phyloP scores from a whole-genome alignment of 2,329 filamentous ascomycete genomes.

The Penicillium sp. region DNA sequence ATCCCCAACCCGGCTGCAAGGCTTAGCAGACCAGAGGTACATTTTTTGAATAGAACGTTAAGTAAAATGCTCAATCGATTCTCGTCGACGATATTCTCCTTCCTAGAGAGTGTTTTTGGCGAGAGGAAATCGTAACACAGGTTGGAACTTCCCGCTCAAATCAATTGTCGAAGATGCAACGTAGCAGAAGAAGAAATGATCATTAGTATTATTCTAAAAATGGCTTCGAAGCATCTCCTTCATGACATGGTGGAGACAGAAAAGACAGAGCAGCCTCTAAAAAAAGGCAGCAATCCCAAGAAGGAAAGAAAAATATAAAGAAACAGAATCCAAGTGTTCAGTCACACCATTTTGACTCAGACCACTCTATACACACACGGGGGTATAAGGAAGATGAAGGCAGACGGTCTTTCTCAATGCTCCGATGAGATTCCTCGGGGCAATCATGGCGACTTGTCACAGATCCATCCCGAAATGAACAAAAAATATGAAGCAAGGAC shows the following conservation, averaged over 20 bases:
- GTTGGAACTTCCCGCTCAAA: not conserved
- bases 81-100: not conserved
- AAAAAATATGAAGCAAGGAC: not conserved
- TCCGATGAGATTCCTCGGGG: not conserved
- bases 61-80: too few relatives aligned
- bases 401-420: not conserved
- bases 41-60: too few relatives aligned
- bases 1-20: too few relatives aligned
- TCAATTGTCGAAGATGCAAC: not conserved
- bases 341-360: constrained; percentile 3
- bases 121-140: too few relatives aligned
- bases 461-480: not conserved
- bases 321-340: not conserved
- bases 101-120: not conserved
- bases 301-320: constrained; percentile 7
- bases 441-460: constrained; percentile 1
- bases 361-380: constrained; percentile 11
- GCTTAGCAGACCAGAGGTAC: too few relatives aligned
- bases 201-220: constrained; percentile 25
- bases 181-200: constrained; percentile 2
- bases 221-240: constrained; percentile 10
- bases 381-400: constrained; percentile 6
- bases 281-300: not conserved
- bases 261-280: constrained; percentile 2
- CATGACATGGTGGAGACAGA: not conserved